These are phyloP conservation scores for Arabis alpina DNA, from an alignment of 345 rosid species.

Conservation along the genomic window DNA sequence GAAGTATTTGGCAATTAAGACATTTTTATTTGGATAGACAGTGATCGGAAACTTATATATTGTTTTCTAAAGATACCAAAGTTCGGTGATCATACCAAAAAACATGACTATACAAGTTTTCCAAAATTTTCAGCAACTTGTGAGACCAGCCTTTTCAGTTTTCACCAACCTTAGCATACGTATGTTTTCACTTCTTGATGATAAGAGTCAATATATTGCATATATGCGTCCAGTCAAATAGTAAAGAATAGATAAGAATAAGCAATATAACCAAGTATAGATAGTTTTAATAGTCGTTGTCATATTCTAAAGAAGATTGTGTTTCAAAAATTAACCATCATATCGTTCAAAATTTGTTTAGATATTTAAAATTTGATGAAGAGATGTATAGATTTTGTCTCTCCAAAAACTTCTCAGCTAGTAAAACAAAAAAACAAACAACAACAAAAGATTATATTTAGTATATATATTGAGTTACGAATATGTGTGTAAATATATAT, in stretches of 20 bases:
- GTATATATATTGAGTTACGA: neutral
- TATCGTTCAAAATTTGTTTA: too few relatives aligned
- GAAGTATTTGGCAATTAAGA: slow-evolving; percentile 17
- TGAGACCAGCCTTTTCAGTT: slow-evolving; percentile 10
- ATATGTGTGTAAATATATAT: neutral
- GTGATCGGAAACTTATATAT: neutral
- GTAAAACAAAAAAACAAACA: too few relatives aligned
- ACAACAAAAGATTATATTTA: too few relatives aligned
- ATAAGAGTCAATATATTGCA: neutral
- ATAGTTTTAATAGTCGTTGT: too few relatives aligned
- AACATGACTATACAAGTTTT: slow-evolving; percentile 15
- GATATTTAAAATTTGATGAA: too few relatives aligned
- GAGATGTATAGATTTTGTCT: too few relatives aligned
- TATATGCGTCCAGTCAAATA: neutral
- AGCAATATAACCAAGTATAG: neutral
- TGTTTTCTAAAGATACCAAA: neutral
- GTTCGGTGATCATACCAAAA: slow-evolving; percentile 10
- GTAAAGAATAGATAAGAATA: slow-evolving; percentile 1
- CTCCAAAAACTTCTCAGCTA: too few relatives aligned
- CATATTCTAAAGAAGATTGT: too few relatives aligned
- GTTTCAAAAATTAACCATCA: too few relatives aligned
- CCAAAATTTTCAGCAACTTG: slow-evolving; percentile 28
- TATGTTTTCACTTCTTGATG: slow-evolving; percentile 11
- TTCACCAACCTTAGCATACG: neutral
- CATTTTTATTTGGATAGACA: slow-evolving; percentile 24